These are phyloP conservation scores for Aspergillus melleus DNA, from an alignment of 2,329 filamentous ascomycete species.

Conservation along the genomic window DNA sequence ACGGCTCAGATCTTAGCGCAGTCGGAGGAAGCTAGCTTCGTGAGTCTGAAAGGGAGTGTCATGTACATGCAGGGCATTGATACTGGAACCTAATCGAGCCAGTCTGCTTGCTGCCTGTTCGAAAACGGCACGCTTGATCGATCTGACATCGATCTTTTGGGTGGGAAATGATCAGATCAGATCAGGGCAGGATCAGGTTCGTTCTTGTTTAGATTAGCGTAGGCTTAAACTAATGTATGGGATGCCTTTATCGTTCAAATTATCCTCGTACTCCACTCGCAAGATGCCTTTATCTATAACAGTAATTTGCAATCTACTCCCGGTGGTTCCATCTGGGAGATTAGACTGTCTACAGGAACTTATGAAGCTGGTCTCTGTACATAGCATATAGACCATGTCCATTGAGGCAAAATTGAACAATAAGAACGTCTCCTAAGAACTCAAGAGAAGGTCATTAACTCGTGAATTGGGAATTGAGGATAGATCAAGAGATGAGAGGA, in stretches of 20 bases:
- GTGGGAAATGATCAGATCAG: neutral
- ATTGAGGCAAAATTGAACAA: neutral
- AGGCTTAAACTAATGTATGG: neutral
- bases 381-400: neutral
- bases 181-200: too few species aligned
- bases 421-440: neutral
- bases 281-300: too few species aligned
- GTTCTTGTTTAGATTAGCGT: neutral
- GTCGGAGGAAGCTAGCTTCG: constrained; percentile 23
- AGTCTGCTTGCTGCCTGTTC: neutral
- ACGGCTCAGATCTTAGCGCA: constrained; percentile 28
- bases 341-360: neutral
- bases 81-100: neutral
- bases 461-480: neutral
- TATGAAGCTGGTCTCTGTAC: neutral
- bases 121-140: neutral
- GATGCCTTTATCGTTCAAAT: neutral
- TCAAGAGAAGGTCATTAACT: neutral
- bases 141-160: neutral
- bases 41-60: constrained; percentile 32
- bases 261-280: too few species aligned
- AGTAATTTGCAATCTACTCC: too few species aligned
- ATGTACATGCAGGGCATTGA: constrained; percentile 34
- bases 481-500: neutral
- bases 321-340: too few species aligned